phyloP scores from a whole-genome alignment of 1,139 yeast species.

The Petasospora rhodanensis region DNA sequence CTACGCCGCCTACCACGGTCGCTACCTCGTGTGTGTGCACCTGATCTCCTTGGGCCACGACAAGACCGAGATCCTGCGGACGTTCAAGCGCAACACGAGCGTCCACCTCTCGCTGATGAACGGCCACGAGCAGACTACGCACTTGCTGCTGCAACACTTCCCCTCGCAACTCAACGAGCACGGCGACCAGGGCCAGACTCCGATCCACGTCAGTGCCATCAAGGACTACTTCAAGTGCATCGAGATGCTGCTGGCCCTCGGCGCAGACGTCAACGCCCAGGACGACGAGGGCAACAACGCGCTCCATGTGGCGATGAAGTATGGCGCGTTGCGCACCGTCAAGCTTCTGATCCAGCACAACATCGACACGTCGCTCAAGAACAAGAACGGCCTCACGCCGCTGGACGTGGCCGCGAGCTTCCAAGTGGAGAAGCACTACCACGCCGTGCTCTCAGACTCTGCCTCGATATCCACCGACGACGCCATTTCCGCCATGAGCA shows the following conservation, averaged over 20 bases:
- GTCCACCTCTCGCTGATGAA: constrained; percentile 69
- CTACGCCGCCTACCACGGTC: constrained; percentile 79
- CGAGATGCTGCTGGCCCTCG: constrained; percentile 68
- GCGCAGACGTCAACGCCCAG: constrained; percentile 62
- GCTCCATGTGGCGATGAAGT: constrained; percentile 75
- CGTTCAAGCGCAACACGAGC: constrained; percentile 68
- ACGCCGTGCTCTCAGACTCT: constrained; percentile 7
- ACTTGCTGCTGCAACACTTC: constrained; percentile 75
- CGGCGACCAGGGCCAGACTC: constrained; percentile 58
- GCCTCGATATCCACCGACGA: neutral
- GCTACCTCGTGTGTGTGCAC: constrained; percentile 71
- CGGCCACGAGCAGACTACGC: constrained; percentile 76
- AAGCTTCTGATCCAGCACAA: constrained; percentile 51
- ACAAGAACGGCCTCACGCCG: constrained; percentile 68
- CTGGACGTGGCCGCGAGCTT: constrained; percentile 51
- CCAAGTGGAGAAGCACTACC: constrained; percentile 37
- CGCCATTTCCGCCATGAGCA: constrained; percentile 4
- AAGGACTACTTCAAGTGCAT: constrained; percentile 68
- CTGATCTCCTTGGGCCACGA: constrained; percentile 49
- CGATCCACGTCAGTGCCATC: constrained; percentile 68
- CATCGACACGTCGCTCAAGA: constrained; percentile 46
- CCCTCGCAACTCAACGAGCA: constrained; percentile 61
- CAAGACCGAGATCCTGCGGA: constrained; percentile 41
- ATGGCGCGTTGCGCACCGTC: constrained; percentile 64
- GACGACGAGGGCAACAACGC: constrained; percentile 73